Evolutionary conservation across 192 early-diverging fungal genomes (phyloP).

Genomic region (Umbelopsis vinacea): DNA sequence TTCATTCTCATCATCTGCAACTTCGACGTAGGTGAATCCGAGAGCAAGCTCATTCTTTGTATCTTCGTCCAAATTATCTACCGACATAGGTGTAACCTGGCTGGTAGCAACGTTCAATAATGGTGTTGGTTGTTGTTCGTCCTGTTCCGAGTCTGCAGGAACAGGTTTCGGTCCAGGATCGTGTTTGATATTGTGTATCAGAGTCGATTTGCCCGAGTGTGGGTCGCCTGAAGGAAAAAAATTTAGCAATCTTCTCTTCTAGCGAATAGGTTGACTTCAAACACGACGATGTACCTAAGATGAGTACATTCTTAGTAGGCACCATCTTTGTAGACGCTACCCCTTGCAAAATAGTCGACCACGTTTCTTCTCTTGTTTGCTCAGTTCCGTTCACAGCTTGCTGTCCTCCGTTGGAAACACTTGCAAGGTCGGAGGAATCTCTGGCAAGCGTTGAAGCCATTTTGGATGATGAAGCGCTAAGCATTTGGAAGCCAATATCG

Average conservation of each 20-base stretch:
- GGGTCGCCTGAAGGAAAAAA: conserved; percentile 59
- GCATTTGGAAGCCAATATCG: conserved; percentile 22
- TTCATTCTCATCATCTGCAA: conserved; percentile 89
- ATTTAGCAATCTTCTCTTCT: background rate
- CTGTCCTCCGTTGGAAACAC: conserved; percentile 1
- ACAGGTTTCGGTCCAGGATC: conserved; percentile 44
- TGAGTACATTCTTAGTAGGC: conserved; percentile 77
- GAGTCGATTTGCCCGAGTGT: conserved; percentile 81
- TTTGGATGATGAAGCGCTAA: conserved; percentile 20
- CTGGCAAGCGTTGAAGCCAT: conserved; percentile 3
- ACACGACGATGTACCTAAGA: conserved; percentile 63
- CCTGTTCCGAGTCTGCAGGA: conserved; percentile 34
- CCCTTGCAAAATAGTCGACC: conserved; percentile 79
- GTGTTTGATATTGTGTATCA: conserved; percentile 69
- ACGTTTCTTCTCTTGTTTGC: conserved; percentile 59
- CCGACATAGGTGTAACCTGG: conserved; percentile 39
- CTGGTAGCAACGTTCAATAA: conserved; percentile 50
- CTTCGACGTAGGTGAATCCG: conserved; percentile 81
- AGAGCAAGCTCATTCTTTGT: conserved; percentile 78
- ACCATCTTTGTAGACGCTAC: conserved; percentile 78
- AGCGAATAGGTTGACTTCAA: background rate
- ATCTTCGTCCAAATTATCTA: conserved; percentile 45
- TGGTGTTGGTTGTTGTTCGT: conserved; percentile 42
- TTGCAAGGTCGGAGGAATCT: background rate
- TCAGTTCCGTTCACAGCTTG: background rate